phyloP scores from a whole-genome alignment of 2,329 filamentous ascomycete genomes.

The Aspergillus carbonarius region DNA sequence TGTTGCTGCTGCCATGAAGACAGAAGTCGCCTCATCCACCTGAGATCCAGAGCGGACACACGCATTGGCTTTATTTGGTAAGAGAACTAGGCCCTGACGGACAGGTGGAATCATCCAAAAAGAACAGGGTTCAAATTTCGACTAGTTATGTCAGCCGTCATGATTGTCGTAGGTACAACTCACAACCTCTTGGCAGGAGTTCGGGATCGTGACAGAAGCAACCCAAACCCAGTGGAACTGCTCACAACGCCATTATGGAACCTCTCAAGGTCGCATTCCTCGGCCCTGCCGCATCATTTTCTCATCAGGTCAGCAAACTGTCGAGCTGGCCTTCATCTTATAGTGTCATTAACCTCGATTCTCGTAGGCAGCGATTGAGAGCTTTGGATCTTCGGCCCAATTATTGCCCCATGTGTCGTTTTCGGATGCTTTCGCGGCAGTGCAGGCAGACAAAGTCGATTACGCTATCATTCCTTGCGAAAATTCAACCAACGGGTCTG shows the following conservation, averaged over 20 bases:
- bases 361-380: constrained; percentile 54
- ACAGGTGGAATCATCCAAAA: neutral
- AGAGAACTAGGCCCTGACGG: neutral
- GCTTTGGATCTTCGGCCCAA: constrained; percentile 43
- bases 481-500: constrained; percentile 92
- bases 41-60: neutral
- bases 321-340: constrained; percentile 9
- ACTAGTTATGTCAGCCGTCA: constrained; percentile 4
- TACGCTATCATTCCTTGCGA: constrained; percentile 91
- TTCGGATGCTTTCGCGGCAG: constrained; percentile 72
- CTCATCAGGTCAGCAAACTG: constrained; percentile 59
- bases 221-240: neutral
- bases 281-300: constrained; percentile 66
- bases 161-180: neutral
- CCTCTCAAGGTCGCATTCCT: constrained; percentile 53
- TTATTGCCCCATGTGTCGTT: constrained; percentile 40
- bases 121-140: neutral
- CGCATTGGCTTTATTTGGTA: neutral
- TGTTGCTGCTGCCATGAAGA: constrained; percentile 5
- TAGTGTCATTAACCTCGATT: constrained; percentile 17
- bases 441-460: constrained; percentile 64
- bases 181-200: constrained; percentile 2
- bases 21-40: neutral
- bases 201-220: neutral
- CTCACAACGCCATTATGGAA: constrained; percentile 17